Percentiles rank a stretch among this genome's conserved stretches.
These are phyloP conservation scores for Apiospora aurea DNA, from an alignment of 2,329 filamentous ascomycete genomes.

Conservation along the genomic window DNA sequence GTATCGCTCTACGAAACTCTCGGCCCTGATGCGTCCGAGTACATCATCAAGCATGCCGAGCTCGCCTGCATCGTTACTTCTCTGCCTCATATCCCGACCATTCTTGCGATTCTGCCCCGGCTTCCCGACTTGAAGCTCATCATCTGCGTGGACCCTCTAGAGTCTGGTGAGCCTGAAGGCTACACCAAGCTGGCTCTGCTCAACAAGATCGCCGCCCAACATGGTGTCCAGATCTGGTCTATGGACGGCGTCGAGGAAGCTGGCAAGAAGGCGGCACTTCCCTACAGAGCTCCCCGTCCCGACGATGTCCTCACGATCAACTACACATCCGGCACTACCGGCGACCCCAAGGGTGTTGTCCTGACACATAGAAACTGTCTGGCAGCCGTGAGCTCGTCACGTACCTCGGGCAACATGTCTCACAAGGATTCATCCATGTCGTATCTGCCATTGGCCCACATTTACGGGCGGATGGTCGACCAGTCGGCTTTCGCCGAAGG, in stretches of 20 bases:
- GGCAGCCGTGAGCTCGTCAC: constrained; percentile 69
- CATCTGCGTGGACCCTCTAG: constrained; percentile 83
- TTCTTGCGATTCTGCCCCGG: constrained; percentile 80
- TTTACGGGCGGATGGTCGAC: constrained; percentile 87
- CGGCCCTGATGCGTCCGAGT: constrained; percentile 89
- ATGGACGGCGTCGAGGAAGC: constrained; percentile 83
- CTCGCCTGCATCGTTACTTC: constrained; percentile 79
- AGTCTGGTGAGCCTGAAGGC: constrained; percentile 77
- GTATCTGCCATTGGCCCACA: constrained; percentile 93
- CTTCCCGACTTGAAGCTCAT: constrained; percentile 86
- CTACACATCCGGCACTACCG: constrained; percentile 88
- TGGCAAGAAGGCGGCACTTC: constrained; percentile 72
- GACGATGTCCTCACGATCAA: constrained; percentile 89
- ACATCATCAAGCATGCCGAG: constrained; percentile 90
- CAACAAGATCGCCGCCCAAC: constrained; percentile 74
- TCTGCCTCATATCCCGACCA: constrained; percentile 78
- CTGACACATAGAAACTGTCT: constrained; percentile 84
- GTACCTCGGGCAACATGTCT: constrained; percentile 60
- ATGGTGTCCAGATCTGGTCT: constrained; percentile 80
- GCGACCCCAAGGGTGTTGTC: constrained; percentile 82
- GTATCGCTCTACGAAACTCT: constrained; percentile 97
- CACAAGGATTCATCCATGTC: constrained; percentile 74
- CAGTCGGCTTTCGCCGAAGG: constrained; percentile 76
- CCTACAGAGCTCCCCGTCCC: constrained; percentile 73
- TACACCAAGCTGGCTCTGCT: constrained; percentile 82